A percentile compares a stretch with the other conserved stretches of the same genome.
Evolutionary conservation across 768 basidiomycete species (phyloP).

Genomic region (Tylopilus vinaceipallidus): DNA sequence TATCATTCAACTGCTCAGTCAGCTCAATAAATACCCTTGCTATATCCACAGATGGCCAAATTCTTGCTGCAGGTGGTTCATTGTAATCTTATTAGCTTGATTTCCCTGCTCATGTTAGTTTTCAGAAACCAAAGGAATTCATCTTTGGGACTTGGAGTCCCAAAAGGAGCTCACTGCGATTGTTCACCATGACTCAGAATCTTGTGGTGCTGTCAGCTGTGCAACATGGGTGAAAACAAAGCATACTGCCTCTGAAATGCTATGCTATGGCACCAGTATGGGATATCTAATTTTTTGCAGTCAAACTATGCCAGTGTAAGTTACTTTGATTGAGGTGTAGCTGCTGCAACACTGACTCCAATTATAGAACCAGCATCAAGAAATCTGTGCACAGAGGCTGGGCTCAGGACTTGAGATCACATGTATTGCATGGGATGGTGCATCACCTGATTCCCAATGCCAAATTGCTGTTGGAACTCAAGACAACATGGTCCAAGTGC

Average conservation of each 20-base stretch:
- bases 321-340: background rate
- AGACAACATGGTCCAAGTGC: slow-evolving; percentile 6
- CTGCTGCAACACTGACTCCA: background rate
- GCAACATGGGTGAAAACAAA: slow-evolving; percentile 2
- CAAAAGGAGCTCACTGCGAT: background rate
- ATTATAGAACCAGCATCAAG: background rate
- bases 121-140: too few species aligned
- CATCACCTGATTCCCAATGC: background rate
- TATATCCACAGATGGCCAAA: too few species aligned
- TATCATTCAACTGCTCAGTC: too few species aligned
- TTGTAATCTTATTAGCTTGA: too few species aligned
- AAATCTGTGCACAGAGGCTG: background rate
- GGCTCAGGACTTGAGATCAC: background rate
- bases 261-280: slow-evolving; percentile 7
- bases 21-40: too few species aligned
- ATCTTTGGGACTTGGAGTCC: too few species aligned
- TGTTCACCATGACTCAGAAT: background rate
- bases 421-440: background rate
- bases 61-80: too few species aligned
- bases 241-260: background rate
- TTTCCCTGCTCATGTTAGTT: too few species aligned
- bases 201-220: background rate
- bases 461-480: background rate
- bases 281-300: slow-evolving; percentile 3
- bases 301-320: slow-evolving; percentile 6